These are phyloP conservation scores for Gloeopeniophorella convolvens DNA, from an alignment of 768 basidiomycete genomes.

Conservation along the genomic window DNA sequence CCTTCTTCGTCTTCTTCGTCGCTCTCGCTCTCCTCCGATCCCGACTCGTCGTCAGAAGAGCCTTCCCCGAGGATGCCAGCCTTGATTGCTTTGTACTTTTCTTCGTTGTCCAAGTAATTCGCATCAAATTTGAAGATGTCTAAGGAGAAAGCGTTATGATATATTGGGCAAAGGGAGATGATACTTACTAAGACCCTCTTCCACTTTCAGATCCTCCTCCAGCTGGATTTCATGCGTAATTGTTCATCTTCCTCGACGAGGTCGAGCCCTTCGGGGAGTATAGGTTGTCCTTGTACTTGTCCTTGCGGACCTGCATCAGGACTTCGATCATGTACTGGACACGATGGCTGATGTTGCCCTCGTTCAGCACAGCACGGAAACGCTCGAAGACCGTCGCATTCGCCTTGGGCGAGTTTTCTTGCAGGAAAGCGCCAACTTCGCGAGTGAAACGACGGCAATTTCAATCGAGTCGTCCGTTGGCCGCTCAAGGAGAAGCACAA, in stretches of 20 bases:
- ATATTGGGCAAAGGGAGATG: background rate
- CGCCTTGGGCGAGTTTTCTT: conserved; percentile 90
- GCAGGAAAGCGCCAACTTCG: conserved; percentile 92
- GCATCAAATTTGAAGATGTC: conserved; percentile 96
- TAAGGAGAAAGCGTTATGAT: conserved; percentile 28
- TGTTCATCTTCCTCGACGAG: conserved; percentile 98
- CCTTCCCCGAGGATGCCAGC: conserved; percentile 89
- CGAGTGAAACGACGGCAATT: conserved; percentile 95
- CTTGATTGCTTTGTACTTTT: conserved; percentile 89
- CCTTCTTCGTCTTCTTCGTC: conserved; percentile 51
- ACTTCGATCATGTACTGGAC: conserved; percentile 99
- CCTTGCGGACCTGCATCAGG: conserved; percentile 97
- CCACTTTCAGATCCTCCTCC: conserved; percentile 90
- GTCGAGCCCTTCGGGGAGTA: conserved; percentile 89
- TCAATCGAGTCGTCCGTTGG: conserved; percentile 98
- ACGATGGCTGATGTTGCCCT: conserved; percentile 89
- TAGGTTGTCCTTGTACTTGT: conserved; percentile 99
- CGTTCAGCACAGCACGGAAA: conserved; percentile 94
- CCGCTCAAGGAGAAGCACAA: conserved; percentile 89
- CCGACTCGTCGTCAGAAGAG: conserved; percentile 62
- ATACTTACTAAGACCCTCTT: conserved; percentile 86
- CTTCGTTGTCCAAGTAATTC: conserved; percentile 84
- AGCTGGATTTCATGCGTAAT: conserved; percentile 91
- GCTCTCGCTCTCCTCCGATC: conserved; percentile 53
- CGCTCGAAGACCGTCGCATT: conserved; percentile 94